phyloP scores from a whole-genome alignment of 331 rosid species.

The Malus hybrid region DNA sequence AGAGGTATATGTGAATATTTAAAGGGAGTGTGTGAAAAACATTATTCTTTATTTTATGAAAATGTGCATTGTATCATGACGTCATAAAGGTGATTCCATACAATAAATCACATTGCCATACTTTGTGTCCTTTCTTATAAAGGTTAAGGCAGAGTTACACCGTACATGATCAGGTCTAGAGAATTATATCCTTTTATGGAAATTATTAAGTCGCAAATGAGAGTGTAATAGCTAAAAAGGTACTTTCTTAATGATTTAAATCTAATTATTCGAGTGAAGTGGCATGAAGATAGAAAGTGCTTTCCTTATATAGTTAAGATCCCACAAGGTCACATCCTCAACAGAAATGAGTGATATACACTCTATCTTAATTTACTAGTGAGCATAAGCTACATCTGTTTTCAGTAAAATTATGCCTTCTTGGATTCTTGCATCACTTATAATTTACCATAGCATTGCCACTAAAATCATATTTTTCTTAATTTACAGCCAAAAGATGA shows the following conservation, averaged over 20 bases:
- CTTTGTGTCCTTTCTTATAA: too few relatives aligned
- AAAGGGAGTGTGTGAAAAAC: too few relatives aligned
- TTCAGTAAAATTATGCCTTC: not conserved
- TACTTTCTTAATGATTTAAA: not conserved
- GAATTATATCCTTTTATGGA: not conserved
- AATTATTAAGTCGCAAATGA: not conserved
- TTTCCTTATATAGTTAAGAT: not conserved
- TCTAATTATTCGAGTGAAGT: not conserved
- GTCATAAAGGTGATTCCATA: not conserved
- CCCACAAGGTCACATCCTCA: not conserved
- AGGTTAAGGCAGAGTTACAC: not conserved
- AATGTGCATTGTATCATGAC: not conserved
- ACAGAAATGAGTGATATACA: not conserved
- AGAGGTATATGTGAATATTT: too few relatives aligned
- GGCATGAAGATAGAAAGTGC: not conserved
- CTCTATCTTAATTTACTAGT: not conserved
- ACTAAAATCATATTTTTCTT: constrained; percentile 7
- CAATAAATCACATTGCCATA: not conserved
- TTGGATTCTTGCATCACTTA: not conserved
- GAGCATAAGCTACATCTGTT: not conserved
- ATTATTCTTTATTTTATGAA: too few relatives aligned
- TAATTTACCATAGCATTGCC: not conserved
- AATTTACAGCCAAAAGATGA: constrained; percentile 49
- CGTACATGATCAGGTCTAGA: not conserved
- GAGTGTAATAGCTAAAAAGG: not conserved